phyloP scores from a whole-genome alignment of 768 basidiomycete genomes.

The Artomyces pyxidatus region DNA sequence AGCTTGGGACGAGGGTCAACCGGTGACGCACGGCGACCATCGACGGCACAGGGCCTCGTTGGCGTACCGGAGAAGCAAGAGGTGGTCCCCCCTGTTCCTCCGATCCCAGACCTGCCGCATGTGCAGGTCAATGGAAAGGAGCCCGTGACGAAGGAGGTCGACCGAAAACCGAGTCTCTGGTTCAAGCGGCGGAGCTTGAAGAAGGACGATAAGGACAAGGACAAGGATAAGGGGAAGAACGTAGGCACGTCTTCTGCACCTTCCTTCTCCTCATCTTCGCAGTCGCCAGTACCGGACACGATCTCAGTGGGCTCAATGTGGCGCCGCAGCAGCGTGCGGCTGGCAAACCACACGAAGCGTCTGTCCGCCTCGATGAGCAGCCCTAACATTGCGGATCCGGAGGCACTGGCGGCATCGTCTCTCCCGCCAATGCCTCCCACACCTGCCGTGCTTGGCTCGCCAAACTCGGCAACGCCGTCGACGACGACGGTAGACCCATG shows the following conservation, averaged over 20 bases:
- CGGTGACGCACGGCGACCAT: background rate
- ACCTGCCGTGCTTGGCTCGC: background rate
- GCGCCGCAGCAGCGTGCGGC: conserved; percentile 10
- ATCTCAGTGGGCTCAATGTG: conserved; percentile 8
- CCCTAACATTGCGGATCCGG: background rate
- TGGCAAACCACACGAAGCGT: conserved; percentile 5
- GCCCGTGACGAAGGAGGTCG: conserved; percentile 25
- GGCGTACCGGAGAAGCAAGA: conserved; percentile 16
- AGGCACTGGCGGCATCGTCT: background rate
- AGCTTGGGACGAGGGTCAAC: conserved; percentile 13
- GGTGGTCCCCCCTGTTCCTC: conserved; percentile 20
- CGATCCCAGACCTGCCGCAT: conserved; percentile 24
- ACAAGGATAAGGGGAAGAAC: conserved; percentile 6
- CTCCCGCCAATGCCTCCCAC: background rate
- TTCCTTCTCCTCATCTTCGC: conserved; percentile 8
- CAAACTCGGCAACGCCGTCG: no score
- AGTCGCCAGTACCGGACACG: conserved; percentile 10
- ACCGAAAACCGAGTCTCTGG: conserved; percentile 39
- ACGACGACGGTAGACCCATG: no score
- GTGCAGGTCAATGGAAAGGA: conserved; percentile 21
- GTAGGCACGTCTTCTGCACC: conserved; percentile 3
- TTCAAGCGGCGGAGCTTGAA: conserved; percentile 46
- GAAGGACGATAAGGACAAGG: conserved; percentile 12
- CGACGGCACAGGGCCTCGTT: conserved; percentile 14
- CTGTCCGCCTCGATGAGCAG: conserved; percentile 3